Evolutionary conservation across 2,329 filamentous ascomycete genomes (phyloP).

Genomic region (Lecanicillium sp.): DNA sequence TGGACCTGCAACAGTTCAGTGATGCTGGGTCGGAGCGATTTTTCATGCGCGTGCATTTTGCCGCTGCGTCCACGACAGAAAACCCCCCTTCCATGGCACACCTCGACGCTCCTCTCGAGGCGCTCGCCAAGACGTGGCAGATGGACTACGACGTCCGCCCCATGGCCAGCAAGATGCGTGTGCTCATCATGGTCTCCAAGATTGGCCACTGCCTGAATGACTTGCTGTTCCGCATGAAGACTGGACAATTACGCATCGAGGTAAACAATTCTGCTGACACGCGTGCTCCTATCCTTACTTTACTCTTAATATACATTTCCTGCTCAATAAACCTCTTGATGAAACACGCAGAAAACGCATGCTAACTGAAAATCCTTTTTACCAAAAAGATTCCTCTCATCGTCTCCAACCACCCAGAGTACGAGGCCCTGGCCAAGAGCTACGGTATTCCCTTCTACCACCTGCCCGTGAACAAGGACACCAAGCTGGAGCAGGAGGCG

Average conservation of each 20-base stretch:
- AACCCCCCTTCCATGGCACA: slow-evolving; percentile 34
- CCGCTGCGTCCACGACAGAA: slow-evolving; percentile 40
- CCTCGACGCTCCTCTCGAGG: slow-evolving; percentile 48
- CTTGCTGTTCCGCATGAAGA: slow-evolving; percentile 70
- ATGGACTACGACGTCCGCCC: slow-evolving; percentile 68
- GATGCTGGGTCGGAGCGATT: slow-evolving; percentile 68
- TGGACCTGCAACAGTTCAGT: slow-evolving; percentile 79
- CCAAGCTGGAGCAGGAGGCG: slow-evolving; percentile 65
- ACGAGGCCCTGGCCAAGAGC: slow-evolving; percentile 56
- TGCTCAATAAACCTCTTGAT: background rate
- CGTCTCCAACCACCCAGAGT: slow-evolving; percentile 77
- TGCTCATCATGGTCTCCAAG: slow-evolving; percentile 85
- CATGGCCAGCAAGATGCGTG: slow-evolving; percentile 60
- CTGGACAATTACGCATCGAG: slow-evolving; percentile 66
- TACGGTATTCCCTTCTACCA: slow-evolving; percentile 77
- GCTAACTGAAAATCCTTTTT: too few species aligned
- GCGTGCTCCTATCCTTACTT: background rate
- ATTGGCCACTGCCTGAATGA: slow-evolving; percentile 83
- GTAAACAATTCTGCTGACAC: slow-evolving; percentile 8
- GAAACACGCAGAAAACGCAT: background rate
- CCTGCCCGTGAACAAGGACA: slow-evolving; percentile 71
- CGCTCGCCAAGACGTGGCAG: slow-evolving; percentile 53
- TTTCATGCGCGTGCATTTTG: slow-evolving; percentile 86
- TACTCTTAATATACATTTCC: background rate
- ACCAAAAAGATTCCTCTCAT: slow-evolving; percentile 56